Conservation (phyloP, 2,329 filamentous ascomycete genomes). For the Colletotrichum euphorbiae region DNA sequence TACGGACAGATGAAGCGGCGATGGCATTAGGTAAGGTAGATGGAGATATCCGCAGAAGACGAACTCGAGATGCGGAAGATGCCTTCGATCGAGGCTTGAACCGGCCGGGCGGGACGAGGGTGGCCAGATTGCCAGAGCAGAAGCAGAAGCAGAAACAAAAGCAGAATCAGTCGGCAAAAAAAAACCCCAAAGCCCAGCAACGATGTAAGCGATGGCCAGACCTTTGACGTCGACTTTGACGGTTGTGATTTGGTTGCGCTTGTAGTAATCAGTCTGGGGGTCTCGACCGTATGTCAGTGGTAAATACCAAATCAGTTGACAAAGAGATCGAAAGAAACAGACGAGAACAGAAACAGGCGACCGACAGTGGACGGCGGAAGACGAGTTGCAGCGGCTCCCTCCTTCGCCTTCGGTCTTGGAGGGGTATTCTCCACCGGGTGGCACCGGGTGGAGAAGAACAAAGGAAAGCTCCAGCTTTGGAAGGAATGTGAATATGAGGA, state of each 20-base stretch:
- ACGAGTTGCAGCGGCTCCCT: slow-evolving; percentile 21
- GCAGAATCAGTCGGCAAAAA: too few relatives aligned
- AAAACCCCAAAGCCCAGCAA: background rate
- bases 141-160: too few relatives aligned
- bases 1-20: slow-evolving; percentile 20
- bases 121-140: too few relatives aligned
- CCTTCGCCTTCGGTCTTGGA: background rate
- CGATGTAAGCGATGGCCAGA: slow-evolving; percentile 16
- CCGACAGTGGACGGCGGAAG: background rate
- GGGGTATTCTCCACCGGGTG: background rate
- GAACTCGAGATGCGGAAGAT: slow-evolving; percentile 4
- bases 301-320: slow-evolving; percentile 18
- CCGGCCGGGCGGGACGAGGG: too few relatives aligned
- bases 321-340: slow-evolving; percentile 23
- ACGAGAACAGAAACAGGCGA: slow-evolving; percentile 10
- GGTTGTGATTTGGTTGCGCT: slow-evolving; percentile 4
- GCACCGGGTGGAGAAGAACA: too few relatives aligned
- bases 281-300: slow-evolving; percentile 3
- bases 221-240: slow-evolving; percentile 9
- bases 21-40: slow-evolving; percentile 21
- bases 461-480: slow-evolving; percentile 2
- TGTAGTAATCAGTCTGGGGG: background rate
- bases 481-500: background rate
- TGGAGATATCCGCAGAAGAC: slow-evolving; percentile 26
- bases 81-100: slow-evolving; percentile 1